These are phyloP conservation scores for Cystofilobasidium macerans DNA, from an alignment of 768 basidiomycete species.

Conservation along the genomic window DNA sequence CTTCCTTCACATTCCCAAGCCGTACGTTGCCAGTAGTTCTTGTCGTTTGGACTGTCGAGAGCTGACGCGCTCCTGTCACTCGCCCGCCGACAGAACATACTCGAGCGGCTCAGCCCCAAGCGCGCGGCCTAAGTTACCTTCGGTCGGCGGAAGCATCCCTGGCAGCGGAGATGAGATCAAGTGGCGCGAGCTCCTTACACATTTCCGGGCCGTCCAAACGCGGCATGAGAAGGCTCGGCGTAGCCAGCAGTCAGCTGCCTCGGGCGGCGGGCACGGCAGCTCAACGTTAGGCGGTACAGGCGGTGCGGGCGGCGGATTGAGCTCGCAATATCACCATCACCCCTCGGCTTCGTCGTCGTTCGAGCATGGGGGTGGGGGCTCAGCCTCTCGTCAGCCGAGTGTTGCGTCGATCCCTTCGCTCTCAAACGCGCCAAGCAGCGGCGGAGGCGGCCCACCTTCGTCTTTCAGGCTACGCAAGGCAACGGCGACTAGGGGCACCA, in stretches of 20 bases:
- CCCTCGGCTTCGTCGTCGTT: neutral
- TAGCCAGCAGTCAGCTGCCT: too few species aligned
- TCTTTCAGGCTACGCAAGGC: neutral
- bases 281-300: too few species aligned
- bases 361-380: neutral
- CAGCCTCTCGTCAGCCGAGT: neutral
- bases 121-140: constrained; percentile 60
- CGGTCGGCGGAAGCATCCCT: too few species aligned
- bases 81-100: too few species aligned
- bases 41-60: neutral
- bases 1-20: constrained; percentile 78
- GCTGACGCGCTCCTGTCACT: neutral
- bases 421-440: neutral
- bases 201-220: constrained; percentile 80
- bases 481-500: neutral
- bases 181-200: constrained; percentile 85
- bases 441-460: neutral
- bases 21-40: constrained; percentile 45
- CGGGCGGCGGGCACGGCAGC: too few species aligned
- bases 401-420: constrained; percentile 1
- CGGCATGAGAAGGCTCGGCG: constrained; percentile 86
- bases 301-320: too few species aligned
- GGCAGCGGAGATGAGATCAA: constrained; percentile 93
- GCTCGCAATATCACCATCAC: neutral
- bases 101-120: constrained; percentile 35